These are phyloP conservation scores for Zygnema circumcarinatum DNA, from an alignment of 139 green algal genomes.

Conservation along the genomic window DNA sequence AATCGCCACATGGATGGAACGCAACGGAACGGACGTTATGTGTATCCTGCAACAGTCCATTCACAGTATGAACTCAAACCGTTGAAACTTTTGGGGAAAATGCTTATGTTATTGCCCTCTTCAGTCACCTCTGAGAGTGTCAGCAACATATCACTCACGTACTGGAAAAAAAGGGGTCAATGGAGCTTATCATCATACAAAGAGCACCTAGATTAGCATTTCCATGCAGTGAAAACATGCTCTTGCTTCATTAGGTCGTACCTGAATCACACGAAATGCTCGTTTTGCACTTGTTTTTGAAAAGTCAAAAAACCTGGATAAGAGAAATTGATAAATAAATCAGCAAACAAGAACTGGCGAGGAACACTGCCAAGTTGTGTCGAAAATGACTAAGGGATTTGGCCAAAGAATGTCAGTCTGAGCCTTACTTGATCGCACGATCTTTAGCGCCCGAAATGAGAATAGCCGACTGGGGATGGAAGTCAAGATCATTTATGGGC, in stretches of 20 bases:
- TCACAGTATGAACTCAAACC: neutral
- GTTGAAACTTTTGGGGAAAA: neutral
- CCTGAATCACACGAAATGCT: slow-evolving; percentile 32
- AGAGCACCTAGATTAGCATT: no score
- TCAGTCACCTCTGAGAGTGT: no score
- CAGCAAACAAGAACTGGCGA: neutral
- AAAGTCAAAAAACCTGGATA: slow-evolving; percentile 42
- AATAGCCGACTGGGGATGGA: neutral
- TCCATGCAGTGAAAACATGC: neutral
- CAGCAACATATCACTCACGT: no score
- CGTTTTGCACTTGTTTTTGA: neutral
- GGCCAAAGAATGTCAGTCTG: neutral
- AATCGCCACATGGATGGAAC: slow-evolving; percentile 37
- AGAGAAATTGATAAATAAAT: neutral
- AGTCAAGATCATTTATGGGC: slow-evolving; percentile 23
- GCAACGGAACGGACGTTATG: slow-evolving; percentile 18
- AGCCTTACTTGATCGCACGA: slow-evolving; percentile 20
- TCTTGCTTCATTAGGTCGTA: neutral
- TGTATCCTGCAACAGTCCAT: slow-evolving; percentile 17
- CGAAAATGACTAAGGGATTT: neutral
- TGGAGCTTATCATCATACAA: no score
- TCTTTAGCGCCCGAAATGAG: slow-evolving; percentile 27
- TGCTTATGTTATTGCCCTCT: no score
- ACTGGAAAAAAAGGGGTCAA: no score
- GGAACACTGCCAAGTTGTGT: neutral